Evolutionary conservation across 345 rosid genomes (phyloP).

Genomic region (Cochlearia excelsa): DNA sequence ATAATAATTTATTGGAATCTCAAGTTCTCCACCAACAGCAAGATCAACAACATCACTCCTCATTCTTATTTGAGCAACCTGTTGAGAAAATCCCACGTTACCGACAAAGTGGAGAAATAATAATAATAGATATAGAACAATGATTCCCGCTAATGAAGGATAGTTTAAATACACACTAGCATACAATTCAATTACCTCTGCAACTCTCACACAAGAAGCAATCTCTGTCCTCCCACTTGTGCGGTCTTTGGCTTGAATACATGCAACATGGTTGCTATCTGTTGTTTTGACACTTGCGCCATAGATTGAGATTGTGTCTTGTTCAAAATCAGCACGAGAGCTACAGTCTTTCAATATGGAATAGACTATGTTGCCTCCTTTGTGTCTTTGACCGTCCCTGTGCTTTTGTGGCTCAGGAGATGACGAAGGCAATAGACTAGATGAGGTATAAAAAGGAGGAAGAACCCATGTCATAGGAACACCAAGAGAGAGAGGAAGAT

Average conservation of each 20-base stretch:
- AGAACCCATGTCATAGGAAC: slow-evolving; percentile 83
- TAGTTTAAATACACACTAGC: background rate
- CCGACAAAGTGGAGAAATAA: slow-evolving; percentile 1
- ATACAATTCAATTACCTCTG: slow-evolving; percentile 63
- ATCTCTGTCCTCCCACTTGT: slow-evolving; percentile 72
- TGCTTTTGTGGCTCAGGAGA: slow-evolving; percentile 48
- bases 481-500: slow-evolving; percentile 88
- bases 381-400: slow-evolving; percentile 55
- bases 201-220: slow-evolving; percentile 85
- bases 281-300: slow-evolving; percentile 71
- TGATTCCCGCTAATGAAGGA: slow-evolving; percentile 2
- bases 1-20: slow-evolving; percentile 62
- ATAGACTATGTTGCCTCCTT: slow-evolving; percentile 53
- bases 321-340: slow-evolving; percentile 48
- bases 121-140: slow-evolving; percentile 12
- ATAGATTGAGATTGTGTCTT: slow-evolving; percentile 50
- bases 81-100: slow-evolving; percentile 26
- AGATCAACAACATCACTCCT: slow-evolving; percentile 51
- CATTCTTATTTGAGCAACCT: slow-evolving; percentile 88
- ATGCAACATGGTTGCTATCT: slow-evolving; percentile 63
- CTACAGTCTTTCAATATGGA: slow-evolving; percentile 58
- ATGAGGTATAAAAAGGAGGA: slow-evolving; percentile 77
- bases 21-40: slow-evolving; percentile 70
- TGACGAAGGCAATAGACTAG: slow-evolving; percentile 54
- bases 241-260: slow-evolving; percentile 87